These are phyloP conservation scores for Dioscorea dumetorum DNA, from an alignment of 106 monocot genomes.

Conservation along the genomic window DNA sequence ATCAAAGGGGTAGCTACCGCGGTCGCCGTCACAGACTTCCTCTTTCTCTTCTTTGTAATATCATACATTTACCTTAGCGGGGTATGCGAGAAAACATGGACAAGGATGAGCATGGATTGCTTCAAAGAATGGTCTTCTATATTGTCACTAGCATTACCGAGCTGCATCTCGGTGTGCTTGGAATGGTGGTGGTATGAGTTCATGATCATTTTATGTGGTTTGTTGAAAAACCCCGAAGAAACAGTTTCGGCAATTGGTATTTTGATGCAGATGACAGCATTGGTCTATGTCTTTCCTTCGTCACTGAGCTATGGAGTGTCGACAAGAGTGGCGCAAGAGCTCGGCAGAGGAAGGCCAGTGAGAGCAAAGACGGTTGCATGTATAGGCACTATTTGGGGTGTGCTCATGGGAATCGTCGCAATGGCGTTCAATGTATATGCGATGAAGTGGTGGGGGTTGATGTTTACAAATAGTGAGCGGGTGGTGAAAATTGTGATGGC, in stretches of 20 bases:
- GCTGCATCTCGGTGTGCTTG: slow-evolving; percentile 25
- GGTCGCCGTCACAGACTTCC: slow-evolving; percentile 5
- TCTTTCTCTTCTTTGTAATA: background rate
- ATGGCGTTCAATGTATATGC: slow-evolving; percentile 13
- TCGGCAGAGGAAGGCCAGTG: slow-evolving; percentile 10
- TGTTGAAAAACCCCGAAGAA: slow-evolving; percentile 5
- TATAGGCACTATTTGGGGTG: background rate
- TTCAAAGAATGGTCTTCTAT: slow-evolving; percentile 20
- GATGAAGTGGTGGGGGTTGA: slow-evolving; percentile 12
- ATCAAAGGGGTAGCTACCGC: slow-evolving; percentile 17
- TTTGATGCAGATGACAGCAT: slow-evolving; percentile 15
- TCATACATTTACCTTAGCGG: slow-evolving; percentile 4
- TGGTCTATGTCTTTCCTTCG: slow-evolving; percentile 17
- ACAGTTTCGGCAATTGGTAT: slow-evolving; percentile 20
- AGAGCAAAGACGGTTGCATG: background rate
- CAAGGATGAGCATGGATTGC: slow-evolving; percentile 4
- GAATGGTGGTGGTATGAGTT: slow-evolving; percentile 41
- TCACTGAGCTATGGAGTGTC: slow-evolving; percentile 18
- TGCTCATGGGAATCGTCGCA: background rate
- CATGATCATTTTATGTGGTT: slow-evolving; percentile 25
- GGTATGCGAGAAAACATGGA: slow-evolving; percentile 5
- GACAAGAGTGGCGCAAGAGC: slow-evolving; percentile 14
- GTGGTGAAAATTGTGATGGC: slow-evolving; percentile 2
- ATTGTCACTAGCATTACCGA: slow-evolving; percentile 13
- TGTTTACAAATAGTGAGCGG: slow-evolving; percentile 3